Percentiles rank a stretch among this genome's conserved stretches.
Conservation (phyloP, 139 green algal genomes). For the Picochlorum sp. region DNA sequence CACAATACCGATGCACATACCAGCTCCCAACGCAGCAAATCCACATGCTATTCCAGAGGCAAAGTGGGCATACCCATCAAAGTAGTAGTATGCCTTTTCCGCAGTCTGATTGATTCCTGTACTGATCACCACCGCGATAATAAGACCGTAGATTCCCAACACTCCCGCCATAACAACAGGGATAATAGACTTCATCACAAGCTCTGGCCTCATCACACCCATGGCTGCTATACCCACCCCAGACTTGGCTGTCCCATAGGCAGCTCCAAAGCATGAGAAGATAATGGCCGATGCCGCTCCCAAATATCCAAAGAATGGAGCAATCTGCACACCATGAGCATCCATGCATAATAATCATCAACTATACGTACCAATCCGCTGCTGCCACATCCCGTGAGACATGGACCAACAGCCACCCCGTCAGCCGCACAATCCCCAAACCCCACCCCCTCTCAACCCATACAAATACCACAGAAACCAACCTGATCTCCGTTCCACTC, state of each 20-base stretch:
- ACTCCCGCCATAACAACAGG: constrained; percentile 98
- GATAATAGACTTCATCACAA: constrained; percentile 99
- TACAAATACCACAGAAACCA: too few species aligned
- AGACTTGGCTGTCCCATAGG: constrained; percentile 97
- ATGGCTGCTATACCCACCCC: constrained; percentile 98
- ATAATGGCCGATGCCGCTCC: constrained; percentile 86
- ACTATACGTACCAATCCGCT: too few species aligned
- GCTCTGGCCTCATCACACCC: constrained; percentile 97
- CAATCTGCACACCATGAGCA: constrained; percentile 24
- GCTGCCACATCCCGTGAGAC: too few species aligned
- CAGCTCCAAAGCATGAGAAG: constrained; percentile 96
- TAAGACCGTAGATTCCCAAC: constrained; percentile 99
- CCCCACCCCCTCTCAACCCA: too few species aligned
- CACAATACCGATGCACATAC: constrained; percentile 99
- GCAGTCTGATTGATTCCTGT: constrained; percentile 80
- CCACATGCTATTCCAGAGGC: constrained; percentile 90
- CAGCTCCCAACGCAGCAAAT: constrained; percentile 84
- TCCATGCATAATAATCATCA: not conserved
- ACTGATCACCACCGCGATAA: constrained; percentile 98
- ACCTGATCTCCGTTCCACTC: constrained; percentile 24
- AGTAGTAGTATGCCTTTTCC: constrained; percentile 85
- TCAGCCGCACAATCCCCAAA: too few species aligned
- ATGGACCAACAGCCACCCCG: too few species aligned
- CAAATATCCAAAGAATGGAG: constrained; percentile 97
- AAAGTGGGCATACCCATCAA: constrained; percentile 97